These are phyloP conservation scores for Phytophthora pinifolia DNA, from an alignment of 352 stramenopile species.

Conservation along the genomic window DNA sequence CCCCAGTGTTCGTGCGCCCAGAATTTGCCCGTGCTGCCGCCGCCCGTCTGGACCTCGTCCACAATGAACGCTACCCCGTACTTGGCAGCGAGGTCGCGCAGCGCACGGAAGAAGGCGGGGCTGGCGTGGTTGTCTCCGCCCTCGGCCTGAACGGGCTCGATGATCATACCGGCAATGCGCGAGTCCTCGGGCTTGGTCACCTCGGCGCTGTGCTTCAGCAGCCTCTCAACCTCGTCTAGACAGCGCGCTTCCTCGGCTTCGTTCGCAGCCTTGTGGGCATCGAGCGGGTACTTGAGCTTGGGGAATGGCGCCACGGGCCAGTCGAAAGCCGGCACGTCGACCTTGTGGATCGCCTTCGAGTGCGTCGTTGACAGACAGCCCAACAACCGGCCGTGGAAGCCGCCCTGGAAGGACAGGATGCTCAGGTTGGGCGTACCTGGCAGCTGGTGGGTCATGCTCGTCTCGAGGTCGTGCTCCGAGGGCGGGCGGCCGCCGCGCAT, in stretches of 20 bases:
- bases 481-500: constrained; percentile 55
- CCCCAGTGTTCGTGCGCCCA: constrained; percentile 86
- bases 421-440: constrained; percentile 73
- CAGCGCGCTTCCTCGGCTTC: constrained; percentile 69
- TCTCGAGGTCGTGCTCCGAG: constrained; percentile 63
- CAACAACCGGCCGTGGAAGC: constrained; percentile 78
- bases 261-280: constrained; percentile 57
- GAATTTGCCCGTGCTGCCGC: constrained; percentile 82
- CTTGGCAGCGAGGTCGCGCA: constrained; percentile 56
- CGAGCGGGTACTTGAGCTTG: constrained; percentile 65
- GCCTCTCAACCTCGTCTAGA: constrained; percentile 57
- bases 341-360: constrained; percentile 87
- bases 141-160: constrained; percentile 84
- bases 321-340: constrained; percentile 83
- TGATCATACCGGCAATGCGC: constrained; percentile 73
- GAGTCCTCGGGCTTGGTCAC: constrained; percentile 29
- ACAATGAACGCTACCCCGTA: constrained; percentile 82
- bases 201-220: constrained; percentile 47
- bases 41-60: constrained; percentile 84
- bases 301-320: constrained; percentile 83
- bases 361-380: constrained; percentile 83
- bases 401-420: constrained; percentile 83
- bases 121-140: constrained; percentile 82
- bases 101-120: constrained; percentile 58
- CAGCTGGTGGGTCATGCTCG: constrained; percentile 66